Base-by-base conservation (phyloP, 352 stramenopile species). In the Phytophthora parvispora region DNA sequence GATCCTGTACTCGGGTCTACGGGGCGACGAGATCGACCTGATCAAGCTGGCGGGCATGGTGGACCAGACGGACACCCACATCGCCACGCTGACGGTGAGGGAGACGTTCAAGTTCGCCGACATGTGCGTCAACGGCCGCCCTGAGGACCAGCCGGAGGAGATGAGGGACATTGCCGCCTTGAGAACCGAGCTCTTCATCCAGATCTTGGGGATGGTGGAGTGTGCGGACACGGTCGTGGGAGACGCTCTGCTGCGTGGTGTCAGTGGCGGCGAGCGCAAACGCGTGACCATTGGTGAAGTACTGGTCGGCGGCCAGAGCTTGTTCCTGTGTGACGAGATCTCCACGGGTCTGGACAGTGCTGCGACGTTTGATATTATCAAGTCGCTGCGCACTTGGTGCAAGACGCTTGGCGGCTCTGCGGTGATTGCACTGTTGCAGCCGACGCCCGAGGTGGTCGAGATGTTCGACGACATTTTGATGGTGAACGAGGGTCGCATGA, bases 391-490 rank as follows among this genome's bases (percentile, higher is more conserved):
- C 10, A 77, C 81, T 34, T 80, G 75, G 49, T 83, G 74, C 29
- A 86, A 69, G 58, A 75, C 65, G 22, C 60, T 71, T 42, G 66
- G 40, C 36, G 90, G 57, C 43, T 78, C 79, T 9, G 62, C 71
- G 28, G 65, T 83, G 15, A 65, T 86, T 29, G 74, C 74, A 6
- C 50, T 83, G 22, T 27, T 82, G 47, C 78, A 87, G 45, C 78
- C 78, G 1, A 83, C 84, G 16, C 96, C 97, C 0, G 97, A 99
- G 74, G 95, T 98, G 7, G 94, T 98, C 16, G 90, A 94, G 54
- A 78, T 98, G 28, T 99, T 99, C 69, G 97, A 99, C 72, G 91
- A 99, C 57, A 86, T 99, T 27, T 85, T 99, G 38, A 83, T 99
- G 67, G 67, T 99, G 27, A 95, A 95, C 70, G 87, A 98, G 61